Base-by-base conservation (phyloP, 768 basidiomycete genomes). In the Crassisporium funariophilum region DNA sequence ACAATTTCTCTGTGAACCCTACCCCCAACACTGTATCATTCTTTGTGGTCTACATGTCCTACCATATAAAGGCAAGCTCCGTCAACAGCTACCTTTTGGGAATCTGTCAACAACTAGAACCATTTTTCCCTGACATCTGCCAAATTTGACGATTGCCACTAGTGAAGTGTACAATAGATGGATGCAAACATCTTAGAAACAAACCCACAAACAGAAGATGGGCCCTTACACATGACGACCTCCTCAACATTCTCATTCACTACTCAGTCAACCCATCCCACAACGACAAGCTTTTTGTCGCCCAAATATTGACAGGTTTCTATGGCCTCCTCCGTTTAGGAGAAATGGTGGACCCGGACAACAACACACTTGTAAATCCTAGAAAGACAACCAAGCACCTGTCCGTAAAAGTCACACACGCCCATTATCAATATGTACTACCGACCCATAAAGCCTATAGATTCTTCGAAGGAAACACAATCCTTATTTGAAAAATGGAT, bases 361-460 rank as follows among this genome's bases (percentile, higher is more conserved):
- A 57, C 17, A 4, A 10, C 0, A 11, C 10, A 2, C 12, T 63
- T 0, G 11, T 13, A 0, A 5, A 50, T 1, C 24, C 8, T 6
- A 7, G 41, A 3, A 61, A 61, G n/a, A 20, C 49, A n/a, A 52
- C 27, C 1, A 11, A 7, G 8, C 16, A 47, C 1, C n/a, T 20
- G 4, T 46, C 59, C 0, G 45, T 54, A 2, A n/a, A 44, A 11
- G 13, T 45, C 0, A 15, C 19, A 8, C 2, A 42, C 1, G 35
- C 16, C 11, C 24, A 27, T 5, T 49, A 22, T 17, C 6, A 44
- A 5, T 57, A 66, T 38, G 21, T 57, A 11, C 54, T 76, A 0
- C 73, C 72, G 0, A 17, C 37, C 0, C 74, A 75, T 48, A 77
- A 77, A 40, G 66, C 65, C 5, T 71, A 76, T 49, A 35, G 34